Base-by-base conservation (phyloP, 345 rosid species). In the Excoecaria cochinchinensis region DNA sequence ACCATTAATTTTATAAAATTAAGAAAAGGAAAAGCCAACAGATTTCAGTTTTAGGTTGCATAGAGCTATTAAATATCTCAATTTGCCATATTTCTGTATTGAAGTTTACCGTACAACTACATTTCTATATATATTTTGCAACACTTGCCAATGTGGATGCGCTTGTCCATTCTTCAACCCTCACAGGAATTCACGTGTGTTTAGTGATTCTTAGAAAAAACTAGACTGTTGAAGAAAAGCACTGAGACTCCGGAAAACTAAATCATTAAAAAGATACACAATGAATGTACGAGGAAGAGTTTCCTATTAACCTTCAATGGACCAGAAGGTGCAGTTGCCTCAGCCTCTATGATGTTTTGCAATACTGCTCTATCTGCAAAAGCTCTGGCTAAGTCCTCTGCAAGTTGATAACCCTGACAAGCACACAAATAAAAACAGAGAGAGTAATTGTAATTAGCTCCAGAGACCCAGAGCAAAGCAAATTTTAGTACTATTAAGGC, bases 321-420 rank as follows among this genome's bases (percentile, higher is more conserved):
- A 65, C 52, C 39, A n/a, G 69, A 24, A 21, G 89, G 67, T 66
- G 82, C 76, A 59, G 84, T 82, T 78, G 80, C 85, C 77, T 93
- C 99, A 3, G 89, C 84, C 72, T 88, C 87, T 21, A 89, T 56
- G 76, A 91, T 84, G 61, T 79, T 87, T 76, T 90, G 89, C 64
- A 92, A 76, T 71, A 89, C 86, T 67, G 88, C 77, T 81, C 91
- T 81, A 71, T 95, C 99, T 11, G 98, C 80, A 82, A 91, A 95
- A 78, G 98, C 99, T 86, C 89, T 87, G 69, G 91, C 94, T 71
- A 95, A 77, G 85, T 95, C 99, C 80, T 90, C 96, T 36, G 98
- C 96, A 38, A 93, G 89, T 82, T 89, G 89, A 81, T 92, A 87
- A 81, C 82, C 83, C 99, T 95, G 87, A 72, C 15, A 5, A 42